Conservation (phyloP, 805 yeast species). For the Kuraishia piskuri region DNA sequence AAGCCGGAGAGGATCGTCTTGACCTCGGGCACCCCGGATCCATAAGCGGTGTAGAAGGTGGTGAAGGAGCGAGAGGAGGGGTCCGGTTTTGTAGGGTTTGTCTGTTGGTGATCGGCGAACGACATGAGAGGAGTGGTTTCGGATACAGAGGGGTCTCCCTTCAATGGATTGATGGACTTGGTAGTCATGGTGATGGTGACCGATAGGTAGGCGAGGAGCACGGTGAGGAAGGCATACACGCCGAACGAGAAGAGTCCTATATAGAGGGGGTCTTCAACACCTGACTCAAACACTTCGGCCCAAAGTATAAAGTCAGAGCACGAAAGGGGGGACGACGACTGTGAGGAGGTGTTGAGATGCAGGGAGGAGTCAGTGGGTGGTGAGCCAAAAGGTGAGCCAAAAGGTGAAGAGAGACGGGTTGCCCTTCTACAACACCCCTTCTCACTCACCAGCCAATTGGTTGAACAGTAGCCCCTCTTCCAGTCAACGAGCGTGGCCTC, state of each 20-base stretch:
- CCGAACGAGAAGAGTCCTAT: slow-evolving; percentile 20
- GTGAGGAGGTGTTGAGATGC: background rate
- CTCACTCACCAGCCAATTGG: slow-evolving; percentile 34
- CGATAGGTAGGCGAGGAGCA: slow-evolving; percentile 33
- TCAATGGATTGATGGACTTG: slow-evolving; percentile 26
- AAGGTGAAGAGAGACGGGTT: too few relatives aligned
- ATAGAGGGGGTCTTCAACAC: background rate
- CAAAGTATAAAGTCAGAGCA: slow-evolving; percentile 38
- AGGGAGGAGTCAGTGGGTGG: background rate
- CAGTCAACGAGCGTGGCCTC: slow-evolving; percentile 41
- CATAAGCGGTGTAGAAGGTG: slow-evolving; percentile 40
- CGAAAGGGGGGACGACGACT: slow-evolving; percentile 3
- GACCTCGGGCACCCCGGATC: slow-evolving; percentile 57
- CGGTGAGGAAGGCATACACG: slow-evolving; percentile 28
- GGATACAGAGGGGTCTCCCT: too few relatives aligned
- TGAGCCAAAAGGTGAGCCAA: too few relatives aligned
- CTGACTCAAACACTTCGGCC: slow-evolving; percentile 22
- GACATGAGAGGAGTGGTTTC: too few relatives aligned
- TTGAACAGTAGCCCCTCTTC: slow-evolving; percentile 41
- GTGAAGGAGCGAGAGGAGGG: slow-evolving; percentile 3
- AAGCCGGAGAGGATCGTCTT: slow-evolving; percentile 53
- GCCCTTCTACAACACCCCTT: slow-evolving; percentile 29
- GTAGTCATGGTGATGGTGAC: slow-evolving; percentile 38
- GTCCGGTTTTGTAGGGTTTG: background rate
- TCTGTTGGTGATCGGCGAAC: too few relatives aligned